These are phyloP conservation scores for Neurospora terricola DNA, from an alignment of 495 filamentous ascomycete genomes.

Conservation along the genomic window DNA sequence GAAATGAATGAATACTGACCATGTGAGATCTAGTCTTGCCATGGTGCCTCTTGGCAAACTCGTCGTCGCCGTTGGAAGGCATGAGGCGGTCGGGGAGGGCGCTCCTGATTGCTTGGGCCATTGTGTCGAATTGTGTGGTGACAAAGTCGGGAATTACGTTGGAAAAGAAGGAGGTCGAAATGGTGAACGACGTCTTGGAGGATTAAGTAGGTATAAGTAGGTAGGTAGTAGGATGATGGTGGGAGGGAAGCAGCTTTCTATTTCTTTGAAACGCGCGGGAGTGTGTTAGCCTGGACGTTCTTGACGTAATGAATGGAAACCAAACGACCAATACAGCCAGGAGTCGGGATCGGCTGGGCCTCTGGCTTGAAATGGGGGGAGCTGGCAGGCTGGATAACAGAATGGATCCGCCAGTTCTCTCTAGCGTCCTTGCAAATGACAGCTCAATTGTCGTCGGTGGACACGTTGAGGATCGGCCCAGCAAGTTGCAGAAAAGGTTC, in stretches of 20 bases:
- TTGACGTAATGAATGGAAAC: neutral
- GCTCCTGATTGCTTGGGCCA: conserved; percentile 55
- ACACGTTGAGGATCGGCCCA: neutral
- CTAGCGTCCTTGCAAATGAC: neutral
- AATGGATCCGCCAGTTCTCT: neutral
- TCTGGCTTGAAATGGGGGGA: neutral
- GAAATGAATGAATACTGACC: conserved; percentile 51
- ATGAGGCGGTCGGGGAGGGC: conserved; percentile 76
- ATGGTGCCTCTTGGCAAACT: conserved; percentile 65
- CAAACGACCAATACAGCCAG: neutral
- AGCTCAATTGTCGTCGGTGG: neutral
- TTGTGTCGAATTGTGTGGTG: conserved; percentile 31
- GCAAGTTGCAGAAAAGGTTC: neutral
- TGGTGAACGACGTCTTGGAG: neutral
- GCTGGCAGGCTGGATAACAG: neutral
- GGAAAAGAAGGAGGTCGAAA: neutral
- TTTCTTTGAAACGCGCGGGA: neutral
- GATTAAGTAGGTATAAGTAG: neutral
- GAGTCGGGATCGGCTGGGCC: neutral
- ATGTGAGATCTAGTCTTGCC: conserved; percentile 93
- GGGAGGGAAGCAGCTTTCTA: neutral
- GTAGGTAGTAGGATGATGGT: neutral
- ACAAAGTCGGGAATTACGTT: neutral
- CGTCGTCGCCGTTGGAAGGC: conserved; percentile 45
- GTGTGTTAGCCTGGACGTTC: conserved; percentile 1